Evolutionary conservation across 768 basidiomycete genomes (phyloP).

Genomic region (Candolleomyces aberdarensis): DNA sequence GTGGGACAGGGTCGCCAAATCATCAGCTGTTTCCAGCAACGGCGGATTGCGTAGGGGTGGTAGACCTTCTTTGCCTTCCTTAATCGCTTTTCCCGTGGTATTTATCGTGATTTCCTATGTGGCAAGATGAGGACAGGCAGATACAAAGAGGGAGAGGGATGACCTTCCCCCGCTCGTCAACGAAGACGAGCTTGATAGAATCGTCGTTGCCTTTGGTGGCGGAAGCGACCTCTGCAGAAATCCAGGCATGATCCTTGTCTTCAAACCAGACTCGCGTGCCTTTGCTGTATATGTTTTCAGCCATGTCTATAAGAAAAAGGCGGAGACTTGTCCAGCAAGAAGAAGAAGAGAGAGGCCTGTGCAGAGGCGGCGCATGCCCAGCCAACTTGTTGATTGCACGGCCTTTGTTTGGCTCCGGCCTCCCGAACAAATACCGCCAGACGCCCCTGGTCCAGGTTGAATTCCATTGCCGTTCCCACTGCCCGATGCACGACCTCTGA

Average conservation of each 20-base stretch:
- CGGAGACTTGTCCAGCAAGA: conserved; percentile 27
- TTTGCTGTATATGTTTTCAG: conserved; percentile 90
- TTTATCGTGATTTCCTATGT: conserved; percentile 73
- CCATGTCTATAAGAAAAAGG: conserved; percentile 48
- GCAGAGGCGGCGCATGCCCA: conserved; percentile 9
- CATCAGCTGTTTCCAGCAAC: conserved; percentile 93
- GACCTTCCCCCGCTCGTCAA: conserved; percentile 93
- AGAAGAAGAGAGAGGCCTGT: conserved; percentile 16
- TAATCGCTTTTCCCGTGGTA: conserved; percentile 78
- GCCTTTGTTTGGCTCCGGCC: conserved; percentile 10
- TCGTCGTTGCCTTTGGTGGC: conserved; percentile 67
- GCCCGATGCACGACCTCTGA: neutral
- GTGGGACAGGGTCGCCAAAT: conserved; percentile 96
- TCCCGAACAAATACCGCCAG: neutral
- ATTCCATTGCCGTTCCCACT: too few relatives aligned
- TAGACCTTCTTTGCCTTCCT: conserved; percentile 72
- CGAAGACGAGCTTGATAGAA: conserved; percentile 76
- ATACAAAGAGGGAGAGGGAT: conserved; percentile 14
- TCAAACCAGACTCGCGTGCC: conserved; percentile 91
- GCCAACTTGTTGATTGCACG: conserved; percentile 11
- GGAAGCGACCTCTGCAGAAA: conserved; percentile 79
- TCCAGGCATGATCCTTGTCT: conserved; percentile 93
- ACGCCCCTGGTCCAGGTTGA: too few relatives aligned
- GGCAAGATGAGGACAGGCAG: conserved; percentile 9
- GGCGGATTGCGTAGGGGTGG: conserved; percentile 97